Percentiles rank a stretch among this genome's conserved stretches.
phyloP scores from a whole-genome alignment of 352 stramenopile species.

The Phytophthora uliginosa region DNA sequence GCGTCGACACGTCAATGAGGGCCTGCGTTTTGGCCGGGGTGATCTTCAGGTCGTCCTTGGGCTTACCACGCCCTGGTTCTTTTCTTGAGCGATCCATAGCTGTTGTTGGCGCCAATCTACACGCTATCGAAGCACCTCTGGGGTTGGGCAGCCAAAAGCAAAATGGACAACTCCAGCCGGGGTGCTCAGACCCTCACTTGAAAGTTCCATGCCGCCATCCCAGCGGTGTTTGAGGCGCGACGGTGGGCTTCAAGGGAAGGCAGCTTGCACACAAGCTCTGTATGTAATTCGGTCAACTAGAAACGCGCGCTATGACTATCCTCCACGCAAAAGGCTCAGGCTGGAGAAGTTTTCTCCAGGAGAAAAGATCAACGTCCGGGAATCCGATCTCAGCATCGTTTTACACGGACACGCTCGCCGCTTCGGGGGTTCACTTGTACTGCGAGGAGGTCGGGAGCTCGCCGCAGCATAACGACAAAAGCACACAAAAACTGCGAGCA shows the following conservation, averaged over 20 bases:
- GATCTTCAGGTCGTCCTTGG: slow-evolving; percentile 49
- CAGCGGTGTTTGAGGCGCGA: slow-evolving; percentile 23
- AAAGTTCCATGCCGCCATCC: slow-evolving; percentile 9
- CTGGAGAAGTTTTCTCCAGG: slow-evolving; percentile 15
- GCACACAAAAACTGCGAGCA: not conserved
- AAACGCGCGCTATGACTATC: slow-evolving; percentile 41
- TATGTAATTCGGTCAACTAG: slow-evolving; percentile 44
- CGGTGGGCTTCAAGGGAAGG: slow-evolving; percentile 19
- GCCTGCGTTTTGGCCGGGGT: slow-evolving; percentile 66
- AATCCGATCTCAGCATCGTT: slow-evolving; percentile 26
- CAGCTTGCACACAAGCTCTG: slow-evolving; percentile 25
- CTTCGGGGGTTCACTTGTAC: slow-evolving; percentile 1
- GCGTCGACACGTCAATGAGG: slow-evolving; percentile 75
- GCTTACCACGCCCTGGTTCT: slow-evolving; percentile 31
- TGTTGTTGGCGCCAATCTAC: not conserved
- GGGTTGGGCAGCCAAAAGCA: slow-evolving; percentile 23
- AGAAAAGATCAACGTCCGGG: slow-evolving; percentile 7
- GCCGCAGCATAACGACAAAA: slow-evolving; percentile 9
- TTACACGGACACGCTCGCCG: slow-evolving; percentile 24
- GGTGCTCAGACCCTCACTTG: slow-evolving; percentile 2
- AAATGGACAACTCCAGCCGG: slow-evolving; percentile 24
- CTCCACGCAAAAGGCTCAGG: slow-evolving; percentile 17
- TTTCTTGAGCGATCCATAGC: slow-evolving; percentile 52
- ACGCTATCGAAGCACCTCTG: not conserved
- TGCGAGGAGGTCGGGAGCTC: slow-evolving; percentile 9